Base-by-base conservation (phyloP, 352 stramenopile species). In the Pelagophyceae sp. region DNA sequence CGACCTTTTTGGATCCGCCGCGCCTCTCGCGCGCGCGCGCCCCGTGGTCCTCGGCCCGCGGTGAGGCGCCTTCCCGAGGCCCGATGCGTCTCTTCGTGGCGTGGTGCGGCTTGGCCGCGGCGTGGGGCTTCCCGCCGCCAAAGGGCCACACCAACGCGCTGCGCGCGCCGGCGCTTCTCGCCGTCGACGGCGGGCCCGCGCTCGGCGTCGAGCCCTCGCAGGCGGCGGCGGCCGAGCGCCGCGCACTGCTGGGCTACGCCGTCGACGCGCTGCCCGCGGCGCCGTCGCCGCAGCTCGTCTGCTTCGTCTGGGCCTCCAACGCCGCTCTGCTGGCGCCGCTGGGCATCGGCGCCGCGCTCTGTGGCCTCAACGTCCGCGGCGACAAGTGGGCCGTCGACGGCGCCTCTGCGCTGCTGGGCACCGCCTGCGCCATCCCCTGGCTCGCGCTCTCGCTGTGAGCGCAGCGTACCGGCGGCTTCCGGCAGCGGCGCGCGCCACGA, bases 271-370 rank as follows among this genome's bases (percentile, higher is more conserved):
- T 74, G 35, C 67, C 67, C 67, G 67, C 33, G 67, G 38, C 15
- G 35, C 67, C 67, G 35, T 74, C 67, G 35, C 11, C 29, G 11
- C 6, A 58, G 29, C 67, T 74, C 67, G 67, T 74, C 27, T 5
- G 19, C 38, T 74, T 74, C 67, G 17, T 74, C 35, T 74, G 67
- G 67, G 35, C 38, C 33, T 54, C 45, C 45, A 74, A 74, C 38
- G 35, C 67, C 2, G 2, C 58, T 2, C 38, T 74, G 11, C 38
- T 74, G 11, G 67, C n/a, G 38, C 67, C 67, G 2, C 1, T 74
- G 11, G 67, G 17, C 27, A 6, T 54, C 35, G 35, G 11, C 17
- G 67, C 17, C 67, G 23, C 11, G 35, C 27, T 32, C 35, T 6
- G 1, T 2, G 67, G 67, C 35, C 5, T 37, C 17, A 74, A 74